A percentile compares a stretch with the other conserved stretches of the same genome.
Conservation (phyloP, 2,329 filamentous ascomycete genomes). For the Aureobasidium sp. region DNA sequence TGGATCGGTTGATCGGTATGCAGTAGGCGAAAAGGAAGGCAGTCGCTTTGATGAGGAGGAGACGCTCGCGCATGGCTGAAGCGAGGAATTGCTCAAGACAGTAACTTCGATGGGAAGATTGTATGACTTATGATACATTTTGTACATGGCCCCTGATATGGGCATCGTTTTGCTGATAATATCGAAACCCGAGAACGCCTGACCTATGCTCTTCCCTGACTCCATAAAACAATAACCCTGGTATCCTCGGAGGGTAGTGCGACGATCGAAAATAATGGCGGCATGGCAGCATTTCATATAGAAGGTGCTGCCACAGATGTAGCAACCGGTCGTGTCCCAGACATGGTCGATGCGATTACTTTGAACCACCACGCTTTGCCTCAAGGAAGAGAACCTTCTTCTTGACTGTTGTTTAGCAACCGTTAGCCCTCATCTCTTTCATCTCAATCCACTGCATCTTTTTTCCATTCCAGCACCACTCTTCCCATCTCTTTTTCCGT, state of each 20-base stretch:
- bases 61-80: neutral
- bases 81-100: neutral
- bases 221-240: constrained; percentile 3
- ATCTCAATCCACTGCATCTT: neutral
- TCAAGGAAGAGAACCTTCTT: constrained; percentile 96
- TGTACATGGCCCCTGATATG: neutral
- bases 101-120: neutral
- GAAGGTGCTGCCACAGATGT: neutral
- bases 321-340: neutral
- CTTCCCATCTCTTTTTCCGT: neutral
- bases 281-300: too few relatives aligned
- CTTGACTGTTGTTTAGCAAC: constrained; percentile 56
- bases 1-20: neutral
- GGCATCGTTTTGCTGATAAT: neutral
- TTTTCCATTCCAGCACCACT: neutral
- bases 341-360: neutral
- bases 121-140: constrained; percentile 13
- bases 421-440: neutral
- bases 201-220: constrained; percentile 8
- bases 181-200: neutral
- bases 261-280: neutral
- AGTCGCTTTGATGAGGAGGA: neutral
- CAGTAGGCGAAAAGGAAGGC: neutral
- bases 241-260: neutral
- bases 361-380: constrained; percentile 50